Evolutionary conservation across 2,329 filamentous ascomycete species (phyloP).

Genomic region (Alternaria hordeiaustralica): DNA sequence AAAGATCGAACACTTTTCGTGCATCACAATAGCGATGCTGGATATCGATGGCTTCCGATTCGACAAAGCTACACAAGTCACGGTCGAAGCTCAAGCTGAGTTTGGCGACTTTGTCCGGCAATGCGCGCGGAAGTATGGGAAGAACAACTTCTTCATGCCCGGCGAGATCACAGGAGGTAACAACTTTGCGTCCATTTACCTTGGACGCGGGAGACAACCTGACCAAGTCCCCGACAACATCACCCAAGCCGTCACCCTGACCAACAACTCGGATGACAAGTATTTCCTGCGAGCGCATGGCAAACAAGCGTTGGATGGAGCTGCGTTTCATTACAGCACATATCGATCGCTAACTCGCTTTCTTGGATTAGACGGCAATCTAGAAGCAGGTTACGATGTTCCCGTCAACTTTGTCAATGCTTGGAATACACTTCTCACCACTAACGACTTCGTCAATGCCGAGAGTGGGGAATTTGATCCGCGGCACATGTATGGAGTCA

Average conservation of each 20-base stretch:
- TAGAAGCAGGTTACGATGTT: slow-evolving; percentile 21
- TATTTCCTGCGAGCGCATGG: neutral
- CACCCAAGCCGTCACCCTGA: neutral
- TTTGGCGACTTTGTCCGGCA: slow-evolving; percentile 64
- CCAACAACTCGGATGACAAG: neutral
- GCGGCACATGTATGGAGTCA: slow-evolving; percentile 68
- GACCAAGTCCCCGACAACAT: neutral
- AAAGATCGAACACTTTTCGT: slow-evolving; percentile 67
- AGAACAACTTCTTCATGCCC: slow-evolving; percentile 68
- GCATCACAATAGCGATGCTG: slow-evolving; percentile 67
- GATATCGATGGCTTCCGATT: slow-evolving; percentile 72
- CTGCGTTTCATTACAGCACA: slow-evolving; percentile 69
- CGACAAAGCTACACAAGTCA: slow-evolving; percentile 70
- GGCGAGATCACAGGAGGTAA: slow-evolving; percentile 70
- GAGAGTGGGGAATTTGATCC: slow-evolving; percentile 68
- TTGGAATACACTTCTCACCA: slow-evolving; percentile 64
- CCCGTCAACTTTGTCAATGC: slow-evolving; percentile 56
- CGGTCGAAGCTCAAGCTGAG: slow-evolving; percentile 65
- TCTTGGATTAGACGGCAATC: slow-evolving; percentile 62
- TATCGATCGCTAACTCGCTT: slow-evolving; percentile 69
- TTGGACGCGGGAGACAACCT: neutral
- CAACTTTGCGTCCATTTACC: slow-evolving; percentile 58
- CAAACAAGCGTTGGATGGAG: slow-evolving; percentile 60
- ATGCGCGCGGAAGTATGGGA: slow-evolving; percentile 64
- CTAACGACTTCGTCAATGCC: slow-evolving; percentile 66